Conservation (phyloP, 257 asterid species). For the Linderniella brevidens region DNA sequence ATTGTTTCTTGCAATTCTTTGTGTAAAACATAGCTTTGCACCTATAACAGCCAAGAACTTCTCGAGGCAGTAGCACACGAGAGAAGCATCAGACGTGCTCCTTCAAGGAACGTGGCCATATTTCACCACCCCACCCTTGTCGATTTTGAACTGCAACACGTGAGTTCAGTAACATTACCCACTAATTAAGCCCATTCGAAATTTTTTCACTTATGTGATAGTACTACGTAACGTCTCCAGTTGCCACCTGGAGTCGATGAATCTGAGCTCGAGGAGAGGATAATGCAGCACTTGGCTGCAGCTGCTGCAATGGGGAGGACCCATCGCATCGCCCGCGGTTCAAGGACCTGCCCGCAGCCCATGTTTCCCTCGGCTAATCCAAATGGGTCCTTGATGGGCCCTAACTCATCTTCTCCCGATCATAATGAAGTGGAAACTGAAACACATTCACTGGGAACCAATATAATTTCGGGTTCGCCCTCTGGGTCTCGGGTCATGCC, state of each 20-base stretch:
- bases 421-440: conserved; percentile 28
- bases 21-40: background rate
- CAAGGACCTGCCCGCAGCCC: conserved; percentile 41
- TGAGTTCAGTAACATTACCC: conserved; percentile 18
- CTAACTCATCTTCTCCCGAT: conserved; percentile 22
- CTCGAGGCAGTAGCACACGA: conserved; percentile 78
- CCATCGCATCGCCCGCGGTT: conserved; percentile 35
- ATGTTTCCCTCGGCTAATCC: conserved; percentile 38
- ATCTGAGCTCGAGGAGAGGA: conserved; percentile 71
- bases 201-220: conserved; percentile 7
- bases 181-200: background rate
- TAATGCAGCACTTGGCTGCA: conserved; percentile 82
- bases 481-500: conserved; percentile 26
- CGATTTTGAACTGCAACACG: conserved; percentile 66
- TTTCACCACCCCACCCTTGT: conserved; percentile 64
- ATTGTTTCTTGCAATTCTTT: background rate
- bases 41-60: conserved; percentile 68
- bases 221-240: conserved; percentile 25
- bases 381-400: conserved; percentile 28
- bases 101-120: conserved; percentile 52
- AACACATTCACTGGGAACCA: conserved; percentile 17
- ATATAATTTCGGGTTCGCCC: conserved; percentile 34
- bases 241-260: conserved; percentile 47
- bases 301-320: conserved; percentile 91
- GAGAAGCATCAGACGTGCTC: conserved; percentile 38